These are phyloP conservation scores for Lentinula lateritia DNA, from an alignment of 768 basidiomycete genomes.

Conservation along the genomic window DNA sequence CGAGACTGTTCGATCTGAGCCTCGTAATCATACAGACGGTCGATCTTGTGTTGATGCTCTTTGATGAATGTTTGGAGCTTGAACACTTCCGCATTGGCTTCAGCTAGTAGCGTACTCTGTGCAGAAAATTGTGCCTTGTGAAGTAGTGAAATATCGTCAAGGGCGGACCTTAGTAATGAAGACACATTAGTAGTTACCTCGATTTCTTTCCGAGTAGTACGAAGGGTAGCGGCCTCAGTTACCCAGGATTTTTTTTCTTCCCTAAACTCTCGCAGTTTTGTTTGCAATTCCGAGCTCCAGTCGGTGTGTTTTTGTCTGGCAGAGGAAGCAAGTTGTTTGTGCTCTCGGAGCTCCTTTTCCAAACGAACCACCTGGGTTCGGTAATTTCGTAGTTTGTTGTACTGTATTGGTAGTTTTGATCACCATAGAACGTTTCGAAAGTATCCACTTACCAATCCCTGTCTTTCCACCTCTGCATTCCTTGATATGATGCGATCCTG, in stretches of 20 bases:
- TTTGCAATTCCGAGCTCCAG: conserved; percentile 79
- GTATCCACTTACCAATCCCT: conserved; percentile 57
- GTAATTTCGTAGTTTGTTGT: conserved; percentile 78
- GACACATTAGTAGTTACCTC: conserved; percentile 33
- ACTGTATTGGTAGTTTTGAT: conserved; percentile 33
- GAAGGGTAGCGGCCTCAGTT: conserved; percentile 60
- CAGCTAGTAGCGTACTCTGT: conserved; percentile 62
- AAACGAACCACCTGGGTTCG: conserved; percentile 61
- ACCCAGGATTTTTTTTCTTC: conserved; percentile 80
- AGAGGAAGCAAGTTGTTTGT: conserved; percentile 66
- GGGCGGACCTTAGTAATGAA: neutral
- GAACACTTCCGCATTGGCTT: conserved; percentile 67
- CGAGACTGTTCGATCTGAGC: conserved; percentile 79
- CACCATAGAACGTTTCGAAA: neutral
- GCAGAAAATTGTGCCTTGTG: conserved; percentile 59
- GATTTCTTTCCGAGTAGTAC: conserved; percentile 66
- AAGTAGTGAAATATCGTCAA: neutral
- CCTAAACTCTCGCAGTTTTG: conserved; percentile 65
- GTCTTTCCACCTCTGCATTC: conserved; percentile 76
- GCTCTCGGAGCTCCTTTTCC: conserved; percentile 64
- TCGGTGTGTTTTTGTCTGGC: conserved; percentile 77
- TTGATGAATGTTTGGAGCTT: conserved; percentile 70
- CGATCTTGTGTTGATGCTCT: conserved; percentile 77
- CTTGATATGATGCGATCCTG: conserved; percentile 67
- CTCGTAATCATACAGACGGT: conserved; percentile 80